phyloP scores from a whole-genome alignment of 2,329 filamentous ascomycete species.

The Chaetomiaceae sp. region DNA sequence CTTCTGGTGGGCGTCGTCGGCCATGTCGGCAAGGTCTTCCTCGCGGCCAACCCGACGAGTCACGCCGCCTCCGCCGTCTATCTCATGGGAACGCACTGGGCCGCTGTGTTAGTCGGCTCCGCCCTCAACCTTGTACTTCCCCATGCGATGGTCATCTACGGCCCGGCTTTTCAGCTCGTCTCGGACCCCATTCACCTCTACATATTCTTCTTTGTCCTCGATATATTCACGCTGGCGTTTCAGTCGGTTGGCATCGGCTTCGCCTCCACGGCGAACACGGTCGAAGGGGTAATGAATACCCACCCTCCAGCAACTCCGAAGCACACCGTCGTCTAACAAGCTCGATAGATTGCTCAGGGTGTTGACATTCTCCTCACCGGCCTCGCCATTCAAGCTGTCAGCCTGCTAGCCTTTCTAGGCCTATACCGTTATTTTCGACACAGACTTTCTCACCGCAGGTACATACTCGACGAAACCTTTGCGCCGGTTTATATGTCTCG shows the following conservation, averaged over 20 bases:
- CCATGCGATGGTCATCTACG: slow-evolving; percentile 42
- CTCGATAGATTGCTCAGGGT: slow-evolving; percentile 29
- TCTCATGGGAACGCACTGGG: slow-evolving; percentile 42
- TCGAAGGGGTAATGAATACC: slow-evolving; percentile 31
- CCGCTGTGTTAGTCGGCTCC: slow-evolving; percentile 40
- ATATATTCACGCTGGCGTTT: slow-evolving; percentile 32
- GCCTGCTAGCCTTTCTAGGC: slow-evolving; percentile 35
- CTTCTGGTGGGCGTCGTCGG: slow-evolving; percentile 40
- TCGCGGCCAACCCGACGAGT: slow-evolving; percentile 31
- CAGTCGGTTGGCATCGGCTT: slow-evolving; percentile 36
- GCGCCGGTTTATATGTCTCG: slow-evolving; percentile 36
- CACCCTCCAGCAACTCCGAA: slow-evolving; percentile 12
- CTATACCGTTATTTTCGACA: slow-evolving; percentile 38
- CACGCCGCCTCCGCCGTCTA: slow-evolving; percentile 38
- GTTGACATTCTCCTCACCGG: slow-evolving; percentile 38
- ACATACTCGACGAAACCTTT: slow-evolving; percentile 35
- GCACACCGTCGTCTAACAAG: slow-evolving; percentile 6
- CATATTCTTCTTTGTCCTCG: slow-evolving; percentile 31
- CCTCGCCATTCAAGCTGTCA: slow-evolving; percentile 38
- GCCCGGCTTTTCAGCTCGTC: slow-evolving; percentile 35
- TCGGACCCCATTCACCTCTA: slow-evolving; percentile 31
- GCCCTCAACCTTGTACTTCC: slow-evolving; percentile 42
- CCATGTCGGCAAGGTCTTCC: slow-evolving; percentile 41
- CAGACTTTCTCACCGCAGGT: slow-evolving; percentile 33
- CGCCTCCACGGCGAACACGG: slow-evolving; percentile 30